Evolutionary conservation across 805 yeast species (phyloP), one percentile per base, ranked within the genome.

Genomic region (Debaryomyces hansenii): DNA sequence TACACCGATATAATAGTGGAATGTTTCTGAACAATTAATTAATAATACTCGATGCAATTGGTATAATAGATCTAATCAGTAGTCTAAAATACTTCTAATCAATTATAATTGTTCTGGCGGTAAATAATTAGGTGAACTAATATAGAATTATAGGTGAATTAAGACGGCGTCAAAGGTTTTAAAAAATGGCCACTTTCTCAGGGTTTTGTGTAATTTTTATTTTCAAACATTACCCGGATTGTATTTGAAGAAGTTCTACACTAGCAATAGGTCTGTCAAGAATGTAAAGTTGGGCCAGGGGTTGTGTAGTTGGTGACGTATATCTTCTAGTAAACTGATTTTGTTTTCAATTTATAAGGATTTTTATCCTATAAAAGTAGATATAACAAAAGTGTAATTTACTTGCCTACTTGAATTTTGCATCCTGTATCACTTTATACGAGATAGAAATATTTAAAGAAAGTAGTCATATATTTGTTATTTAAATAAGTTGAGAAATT

Each of bases 41-140:
- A 31, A 14, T 14, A 28, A 31, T 31, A 31, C 16, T n/a, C 16
- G 16, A 31, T 31, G 34, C 34, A 35, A 16, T 34, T 40, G 14
- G 45, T 41, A 42, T 41, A 49, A 45, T 59, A 61, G 72, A 67
- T 65, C 73, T 67, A 67, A 58, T 67, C 72, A 67, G 72, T 67
- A 67, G 72, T 67, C 73, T 59, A 63, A 42, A 38, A 53, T 46
- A 54, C 48, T 42, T 29, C 7, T 40, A 15, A 39, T 28, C 20
- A 28, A 31, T 39, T 28, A 39, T 28, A 39, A 28, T 32, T 28
- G 32, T 28, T 18, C 5, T 28, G 24, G 27, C 21, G 20, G n/a
- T 28, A 20, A 11, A 29, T 28, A 15, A 28, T 39, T 28, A 28
- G 29, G 12, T 20, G 18, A 27, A 8, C 9, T 16, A 6, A 35